Evolutionary conservation across 768 basidiomycete genomes (phyloP), one percentile per base, ranked within the genome.

Genomic region (Mycena floridula): DNA sequence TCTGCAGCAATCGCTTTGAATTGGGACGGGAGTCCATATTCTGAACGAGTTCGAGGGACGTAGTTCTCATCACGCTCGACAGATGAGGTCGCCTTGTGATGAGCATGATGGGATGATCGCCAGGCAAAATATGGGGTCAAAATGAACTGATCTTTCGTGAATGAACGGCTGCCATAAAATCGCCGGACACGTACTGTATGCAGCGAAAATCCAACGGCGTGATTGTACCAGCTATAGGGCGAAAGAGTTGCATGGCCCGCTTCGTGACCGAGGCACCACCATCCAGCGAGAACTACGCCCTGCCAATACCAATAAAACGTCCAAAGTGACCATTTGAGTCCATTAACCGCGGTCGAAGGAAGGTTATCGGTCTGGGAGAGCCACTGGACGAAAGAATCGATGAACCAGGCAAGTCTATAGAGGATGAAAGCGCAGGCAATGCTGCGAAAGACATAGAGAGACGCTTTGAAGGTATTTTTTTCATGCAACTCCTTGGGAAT

Each of bases 61-160:
- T 74, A 85, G 55, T 88, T 88, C 61, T 89, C 85, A 50, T 92
- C 88, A n/a, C 82, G 70, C 55, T 84, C 85, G 48, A 89, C 74
- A 3, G 82, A 84, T 54, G 81, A 81, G 52, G 86, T 85, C 50
- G 84, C 83, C 46, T 69, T 74, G 53, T 63, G 56, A 18, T 49
- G 48, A 16, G 44, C 45, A 23, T 52, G 51, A 47, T 52, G 51
- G 27, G 48, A 37, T 8, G 48, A 42, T 25, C 77, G 71, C 87
- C 87, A 83, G 59, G 84, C 62, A 67, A 82, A 70, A 69, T 86
- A 77, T 46, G 78, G 74, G 53, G 79, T 75, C 46, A 79, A 68
- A 27, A 82, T 61, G 47, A 71, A 72, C 63, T 79, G 50, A 42
- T 59, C 53, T 15, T 13, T 5, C n/a, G 13, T 39, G 2, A 39